These are phyloP conservation scores for Pisolithus thermaeus DNA, from an alignment of 1,284 basidiomycete species.

Conservation along the genomic window DNA sequence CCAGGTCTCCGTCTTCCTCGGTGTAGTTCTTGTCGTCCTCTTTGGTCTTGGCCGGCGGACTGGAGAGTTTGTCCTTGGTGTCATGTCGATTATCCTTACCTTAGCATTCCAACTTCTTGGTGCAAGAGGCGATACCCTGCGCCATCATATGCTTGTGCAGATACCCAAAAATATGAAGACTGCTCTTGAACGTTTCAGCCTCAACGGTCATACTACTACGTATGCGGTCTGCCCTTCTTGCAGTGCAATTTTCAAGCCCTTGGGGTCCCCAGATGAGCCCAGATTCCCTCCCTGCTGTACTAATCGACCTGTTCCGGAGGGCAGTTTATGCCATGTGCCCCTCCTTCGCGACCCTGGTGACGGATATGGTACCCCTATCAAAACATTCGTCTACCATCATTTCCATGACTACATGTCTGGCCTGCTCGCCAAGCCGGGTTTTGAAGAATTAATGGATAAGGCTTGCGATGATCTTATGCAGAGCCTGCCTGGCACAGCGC, in stretches of 20 bases:
- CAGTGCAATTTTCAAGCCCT: constrained; percentile 12
- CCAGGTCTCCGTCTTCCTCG: constrained; percentile 21
- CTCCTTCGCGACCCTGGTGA: too few species aligned
- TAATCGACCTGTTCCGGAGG: too few species aligned
- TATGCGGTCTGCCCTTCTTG: constrained; percentile 16
- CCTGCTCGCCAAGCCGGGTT: too few species aligned
- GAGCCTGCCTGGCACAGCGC: too few species aligned
- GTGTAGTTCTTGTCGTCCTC: constrained; percentile 14
- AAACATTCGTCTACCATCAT: too few species aligned
- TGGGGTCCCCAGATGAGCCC: not conserved
- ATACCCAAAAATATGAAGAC: constrained; percentile 8
- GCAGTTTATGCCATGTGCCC: too few species aligned
- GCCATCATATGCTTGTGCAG: not conserved
- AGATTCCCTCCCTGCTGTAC: too few species aligned
- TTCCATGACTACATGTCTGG: too few species aligned
- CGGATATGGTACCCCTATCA: too few species aligned
- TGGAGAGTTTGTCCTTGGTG: constrained; percentile 18
- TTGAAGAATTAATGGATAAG: too few species aligned
- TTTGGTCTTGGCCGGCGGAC: constrained; percentile 13
- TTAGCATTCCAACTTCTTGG: constrained; percentile 7
- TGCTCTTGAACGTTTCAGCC: constrained; percentile 16
- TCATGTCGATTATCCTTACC: constrained; percentile 13
- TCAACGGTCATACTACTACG: constrained; percentile 16
- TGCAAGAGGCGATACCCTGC: constrained; percentile 8
- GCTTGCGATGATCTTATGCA: too few species aligned